Conservation (phyloP, 768 basidiomycete species). For the Leccinum boreale region DNA sequence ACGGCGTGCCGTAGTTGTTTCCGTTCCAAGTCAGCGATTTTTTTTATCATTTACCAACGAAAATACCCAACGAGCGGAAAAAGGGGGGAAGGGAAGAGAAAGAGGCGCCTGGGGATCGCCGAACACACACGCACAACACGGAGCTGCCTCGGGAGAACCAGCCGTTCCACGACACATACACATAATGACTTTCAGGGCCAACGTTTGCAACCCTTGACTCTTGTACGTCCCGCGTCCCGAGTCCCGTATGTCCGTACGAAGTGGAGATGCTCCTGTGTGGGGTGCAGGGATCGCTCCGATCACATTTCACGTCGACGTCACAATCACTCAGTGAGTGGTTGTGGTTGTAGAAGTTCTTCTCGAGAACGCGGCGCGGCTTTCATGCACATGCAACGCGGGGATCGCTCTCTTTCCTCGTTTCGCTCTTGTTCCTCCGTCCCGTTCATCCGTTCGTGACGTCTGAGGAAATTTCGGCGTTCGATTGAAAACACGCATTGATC, state of each 20-base stretch:
- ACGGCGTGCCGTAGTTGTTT: background rate
- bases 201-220: background rate
- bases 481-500: background rate
- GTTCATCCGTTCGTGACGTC: background rate
- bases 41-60: background rate
- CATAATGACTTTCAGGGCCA: background rate
- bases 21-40: background rate
- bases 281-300: background rate
- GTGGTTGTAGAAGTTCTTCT: background rate
- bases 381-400: background rate
- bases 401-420: background rate
- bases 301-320: background rate
- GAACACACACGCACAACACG: background rate
- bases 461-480: background rate
- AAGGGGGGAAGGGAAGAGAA: background rate
- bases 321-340: background rate
- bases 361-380: background rate
- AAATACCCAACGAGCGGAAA: background rate
- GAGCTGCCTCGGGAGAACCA: background rate
- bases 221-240: background rate
- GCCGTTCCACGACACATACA: background rate
- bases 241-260: background rate
- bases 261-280: background rate
- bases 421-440: background rate
- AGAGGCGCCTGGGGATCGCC: background rate